Evolutionary conservation across 2,329 filamentous ascomycete species (phyloP).

Genomic region (Aspergillus sp.): DNA sequence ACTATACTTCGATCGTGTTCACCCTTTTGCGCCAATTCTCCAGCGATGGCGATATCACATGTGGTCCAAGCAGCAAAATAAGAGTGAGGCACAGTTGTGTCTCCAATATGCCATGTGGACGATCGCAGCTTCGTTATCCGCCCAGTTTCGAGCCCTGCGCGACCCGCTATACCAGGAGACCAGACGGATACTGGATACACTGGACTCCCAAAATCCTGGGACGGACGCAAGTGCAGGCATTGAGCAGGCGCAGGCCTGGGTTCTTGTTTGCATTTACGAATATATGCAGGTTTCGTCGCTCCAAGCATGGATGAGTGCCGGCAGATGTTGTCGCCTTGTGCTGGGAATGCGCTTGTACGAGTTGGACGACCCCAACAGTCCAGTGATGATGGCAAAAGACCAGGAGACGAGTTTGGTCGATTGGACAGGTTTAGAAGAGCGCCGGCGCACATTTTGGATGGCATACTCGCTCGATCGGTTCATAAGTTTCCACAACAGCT

Average conservation of each 20-base stretch:
- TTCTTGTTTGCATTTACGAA: constrained; percentile 40
- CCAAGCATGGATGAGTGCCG: constrained; percentile 38
- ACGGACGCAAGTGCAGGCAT: constrained; percentile 16
- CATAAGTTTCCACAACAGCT: constrained; percentile 31
- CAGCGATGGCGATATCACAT: constrained; percentile 29
- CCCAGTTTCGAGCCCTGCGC: constrained; percentile 29
- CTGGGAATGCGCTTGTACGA: constrained; percentile 38
- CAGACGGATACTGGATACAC: constrained; percentile 22
- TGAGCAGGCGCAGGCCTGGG: constrained; percentile 39
- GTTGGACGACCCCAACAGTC: constrained; percentile 28
- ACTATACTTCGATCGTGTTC: constrained; percentile 33
- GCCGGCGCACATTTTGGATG: constrained; percentile 42
- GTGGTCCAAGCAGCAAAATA: constrained; percentile 22
- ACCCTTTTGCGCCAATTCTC: constrained; percentile 28
- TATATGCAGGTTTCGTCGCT: constrained; percentile 34
- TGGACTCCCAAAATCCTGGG: constrained; percentile 12
- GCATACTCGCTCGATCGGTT: constrained; percentile 41
- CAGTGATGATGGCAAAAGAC: constrained; percentile 13
- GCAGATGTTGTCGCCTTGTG: constrained; percentile 38
- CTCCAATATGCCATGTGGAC: constrained; percentile 41
- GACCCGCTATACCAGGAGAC: constrained; percentile 29
- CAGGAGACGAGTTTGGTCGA: constrained; percentile 16
- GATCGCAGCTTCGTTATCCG: constrained; percentile 33
- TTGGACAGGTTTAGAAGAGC: constrained; percentile 36
- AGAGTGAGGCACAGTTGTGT: constrained; percentile 20